Conservation (phyloP, 257 asterid genomes). For the Nicotiana obtusifolia region DNA sequence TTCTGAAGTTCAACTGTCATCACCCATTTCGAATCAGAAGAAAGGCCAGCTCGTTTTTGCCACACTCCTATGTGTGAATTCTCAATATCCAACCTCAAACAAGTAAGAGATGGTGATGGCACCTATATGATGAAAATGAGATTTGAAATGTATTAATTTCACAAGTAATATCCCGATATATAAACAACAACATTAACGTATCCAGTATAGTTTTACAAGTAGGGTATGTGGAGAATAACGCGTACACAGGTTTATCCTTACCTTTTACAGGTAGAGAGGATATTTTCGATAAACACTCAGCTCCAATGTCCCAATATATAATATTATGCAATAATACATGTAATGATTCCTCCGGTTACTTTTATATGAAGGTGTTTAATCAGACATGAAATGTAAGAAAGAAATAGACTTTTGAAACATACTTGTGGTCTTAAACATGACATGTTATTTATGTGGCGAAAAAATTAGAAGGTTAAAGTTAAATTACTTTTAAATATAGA, state of each 20-base stretch:
- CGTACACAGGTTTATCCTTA: too few species aligned
- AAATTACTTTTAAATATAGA: neutral
- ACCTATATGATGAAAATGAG: neutral
- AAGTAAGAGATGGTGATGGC: constrained; percentile 81
- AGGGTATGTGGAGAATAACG: too few species aligned
- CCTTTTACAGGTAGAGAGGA: too few species aligned
- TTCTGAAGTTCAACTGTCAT: constrained; percentile 74
- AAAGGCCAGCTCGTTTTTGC: constrained; percentile 89
- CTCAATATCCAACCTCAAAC: constrained; percentile 76
- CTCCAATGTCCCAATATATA: too few species aligned
- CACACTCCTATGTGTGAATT: constrained; percentile 84
- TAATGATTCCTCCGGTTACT: too few species aligned
- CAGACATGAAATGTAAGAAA: too few species aligned
- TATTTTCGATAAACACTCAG: too few species aligned
- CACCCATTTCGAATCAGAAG: constrained; percentile 79
- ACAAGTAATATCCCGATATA: neutral
- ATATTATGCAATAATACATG: too few species aligned
- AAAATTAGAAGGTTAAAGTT: neutral
- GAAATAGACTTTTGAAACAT: neutral
- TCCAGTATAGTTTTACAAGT: too few species aligned
- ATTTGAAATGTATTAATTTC: neutral
- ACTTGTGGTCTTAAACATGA: neutral
- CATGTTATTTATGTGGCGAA: neutral
- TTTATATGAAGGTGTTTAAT: too few species aligned
- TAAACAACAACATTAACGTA: too few species aligned